Evolutionary conservation across 164 flowering plant species (phyloP), one percentile per base, ranked within the genome.

Genomic region (Hamamelis virginiana): DNA sequence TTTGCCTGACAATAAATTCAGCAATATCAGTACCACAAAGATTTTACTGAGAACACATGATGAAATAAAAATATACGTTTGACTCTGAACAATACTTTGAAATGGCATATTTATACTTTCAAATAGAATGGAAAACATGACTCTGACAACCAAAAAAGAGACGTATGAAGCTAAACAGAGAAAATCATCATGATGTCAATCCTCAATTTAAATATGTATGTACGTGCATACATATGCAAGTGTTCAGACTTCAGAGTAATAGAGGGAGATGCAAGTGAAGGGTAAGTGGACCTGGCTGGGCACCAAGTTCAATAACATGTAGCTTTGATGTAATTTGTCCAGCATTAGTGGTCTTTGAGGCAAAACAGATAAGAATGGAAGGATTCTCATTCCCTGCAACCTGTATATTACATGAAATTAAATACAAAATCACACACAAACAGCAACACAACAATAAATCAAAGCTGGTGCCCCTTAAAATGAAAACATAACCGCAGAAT

Each of bases 301-400:
- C 97, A 69, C 98, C 98, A 68, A 95, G 94, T 79, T 95, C 98
- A 77, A 95, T 95, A 5, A 95, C 82, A 78, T 95, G 98, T 67
- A 95, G 71, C 80, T 95, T 95, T 18, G 98, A 92, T 9, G 85
- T 79, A 67, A 89, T 67, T 70, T 92, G 97, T 9, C 98, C 98
- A 63, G 98, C 97, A 82, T 95, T 95, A 10, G 76, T 79, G 8
- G 85, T 67, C 78, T 95, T 95, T 65, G 94, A 79, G n/a, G 97
- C 97, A 85, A 95, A 95, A 64, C 86, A 84, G 52, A 95, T 95
- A 38, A 95, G 91, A 71, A 70, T 83, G 18, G 97, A 95, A 67
- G 93, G 86, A 73, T 80, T 89, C 67, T 95, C 98, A 82, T 91
- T 91, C 26, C 97, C 97, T 3, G 88, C 79, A 55, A 94, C 89